Base-by-base conservation (phyloP, 1,284 basidiomycete genomes). In the Leccinum holopus region DNA sequence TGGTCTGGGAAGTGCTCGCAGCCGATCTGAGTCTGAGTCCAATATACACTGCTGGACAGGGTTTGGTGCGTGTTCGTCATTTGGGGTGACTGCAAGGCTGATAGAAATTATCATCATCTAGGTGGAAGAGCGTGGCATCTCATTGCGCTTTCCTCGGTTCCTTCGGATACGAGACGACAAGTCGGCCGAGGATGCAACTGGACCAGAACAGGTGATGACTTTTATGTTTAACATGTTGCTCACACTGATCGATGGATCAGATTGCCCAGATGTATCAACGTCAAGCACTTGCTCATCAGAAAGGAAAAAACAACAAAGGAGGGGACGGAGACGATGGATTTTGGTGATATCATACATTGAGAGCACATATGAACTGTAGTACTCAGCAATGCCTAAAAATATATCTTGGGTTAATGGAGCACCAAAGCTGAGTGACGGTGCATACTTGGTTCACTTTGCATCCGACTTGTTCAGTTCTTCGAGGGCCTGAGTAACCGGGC, bases 1-100 rank as follows among this genome's bases (percentile, higher is more conserved):
- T 97, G 18, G 94, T 99, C 1, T 99, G 97, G 96, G 97, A 99
- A 79, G 96, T 99, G 35, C 84, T 99, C 70, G 94, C 97, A 0
- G 97, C 97, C 5, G 97, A 99, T 80, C 76, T 99, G 69, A 97
- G 94, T 76, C 79, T 99, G 77, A 98, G 95, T 78, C 97, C 97
- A 1, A 86, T 99, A 33, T 99, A 99, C 75, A 93, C 94, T 5
- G 97, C 97, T 5, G 97, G 94, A n/a, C 92, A 95, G 75, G 97
- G 97, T 66, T 70, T 95, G 78, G 95, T 96, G 69, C 69, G 92
- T 82, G 11, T 59, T n/a, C 11, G 28, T 60, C 16, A 32, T 57
- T 58, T 58, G 9, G 12, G 18, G 60, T 30, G 10, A 21, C 47
- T 47, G 54, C 44, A n/a, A 52, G 6, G 32, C 14, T 61, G 47